Conservation (phyloP, 306 rosid species). For the Nissolia schottii region DNA sequence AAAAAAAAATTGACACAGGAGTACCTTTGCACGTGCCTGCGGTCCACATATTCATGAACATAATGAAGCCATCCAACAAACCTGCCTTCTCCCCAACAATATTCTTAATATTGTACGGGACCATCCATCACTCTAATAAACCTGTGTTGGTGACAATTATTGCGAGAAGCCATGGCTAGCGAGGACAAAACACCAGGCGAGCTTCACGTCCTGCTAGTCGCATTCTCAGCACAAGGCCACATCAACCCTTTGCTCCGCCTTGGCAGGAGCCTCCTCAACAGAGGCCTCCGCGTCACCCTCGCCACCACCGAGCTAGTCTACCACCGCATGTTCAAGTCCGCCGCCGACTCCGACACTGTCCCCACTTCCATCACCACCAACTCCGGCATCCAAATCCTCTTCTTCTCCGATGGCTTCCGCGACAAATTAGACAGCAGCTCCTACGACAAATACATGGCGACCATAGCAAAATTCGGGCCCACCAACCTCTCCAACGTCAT, state of each 20-base stretch:
- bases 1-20: no score
- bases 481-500: conserved; percentile 27
- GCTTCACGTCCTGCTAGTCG: conserved; percentile 40
- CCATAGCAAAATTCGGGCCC: conserved; percentile 30
- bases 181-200: conserved; percentile 2
- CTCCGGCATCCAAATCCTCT: conserved; percentile 33
- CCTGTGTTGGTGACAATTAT: background rate
- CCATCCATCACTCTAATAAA: no score
- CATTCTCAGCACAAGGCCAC: conserved; percentile 52
- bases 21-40: no score
- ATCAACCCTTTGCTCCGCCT: conserved; percentile 45
- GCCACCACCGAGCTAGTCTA: conserved; percentile 47
- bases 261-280: conserved; percentile 25
- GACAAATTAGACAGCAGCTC: background rate
- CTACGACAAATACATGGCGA: conserved; percentile 26
- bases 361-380: conserved; percentile 26
- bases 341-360: conserved; percentile 9
- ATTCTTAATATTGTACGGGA: no score
- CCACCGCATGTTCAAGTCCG: conserved; percentile 29
- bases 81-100: no score
- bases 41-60: background rate
- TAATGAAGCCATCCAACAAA: background rate
- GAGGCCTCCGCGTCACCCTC: conserved; percentile 48
- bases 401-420: conserved; percentile 38
- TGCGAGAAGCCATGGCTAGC: conserved; percentile 16